These are phyloP conservation scores for Trypanosoma vivax DNA, from an alignment of 208 protist species.

Conservation along the genomic window DNA sequence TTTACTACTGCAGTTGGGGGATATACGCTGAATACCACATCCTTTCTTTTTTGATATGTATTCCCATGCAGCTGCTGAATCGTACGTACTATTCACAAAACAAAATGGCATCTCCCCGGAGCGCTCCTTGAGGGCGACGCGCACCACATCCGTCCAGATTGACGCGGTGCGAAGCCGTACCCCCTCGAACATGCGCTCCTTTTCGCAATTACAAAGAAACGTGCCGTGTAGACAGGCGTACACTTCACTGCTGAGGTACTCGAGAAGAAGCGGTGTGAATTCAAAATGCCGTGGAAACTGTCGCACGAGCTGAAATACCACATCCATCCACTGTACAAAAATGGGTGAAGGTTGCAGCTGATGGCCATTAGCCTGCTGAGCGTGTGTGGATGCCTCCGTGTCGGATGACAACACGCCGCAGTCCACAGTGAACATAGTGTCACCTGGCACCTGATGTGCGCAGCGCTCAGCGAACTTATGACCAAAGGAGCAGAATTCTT, in stretches of 20 bases:
- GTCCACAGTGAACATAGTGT: constrained; percentile 36
- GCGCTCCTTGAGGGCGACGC: constrained; percentile 39
- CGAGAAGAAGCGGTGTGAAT: constrained; percentile 87
- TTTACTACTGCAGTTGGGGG: constrained; percentile 62
- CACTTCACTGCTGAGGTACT: constrained; percentile 76
- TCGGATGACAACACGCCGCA: constrained; percentile 37
- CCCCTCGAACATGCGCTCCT: constrained; percentile 73
- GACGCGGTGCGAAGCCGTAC: constrained; percentile 57
- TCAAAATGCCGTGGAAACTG: constrained; percentile 94
- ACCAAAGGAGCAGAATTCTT: constrained; percentile 93
- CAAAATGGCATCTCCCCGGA: constrained; percentile 32
- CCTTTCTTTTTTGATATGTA: constrained; percentile 35
- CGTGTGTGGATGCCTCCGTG: constrained; percentile 26
- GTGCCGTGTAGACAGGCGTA: constrained; percentile 85
- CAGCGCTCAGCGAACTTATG: constrained; percentile 93
- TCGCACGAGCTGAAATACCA: constrained; percentile 89
- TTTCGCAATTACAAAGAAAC: constrained; percentile 78
- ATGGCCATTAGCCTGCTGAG: constrained; percentile 7
- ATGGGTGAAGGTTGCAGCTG: constrained; percentile 85
- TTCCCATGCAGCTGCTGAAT: constrained; percentile 53
- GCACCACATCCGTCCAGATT: constrained; percentile 69
- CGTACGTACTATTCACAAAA: constrained; percentile 66
- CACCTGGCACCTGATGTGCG: constrained; percentile 57
- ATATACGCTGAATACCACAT: constrained; percentile 30
- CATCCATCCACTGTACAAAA: constrained; percentile 94